Base-by-base conservation (phyloP, 2,329 filamentous ascomycete genomes). In the Aspergillus udagawae region DNA sequence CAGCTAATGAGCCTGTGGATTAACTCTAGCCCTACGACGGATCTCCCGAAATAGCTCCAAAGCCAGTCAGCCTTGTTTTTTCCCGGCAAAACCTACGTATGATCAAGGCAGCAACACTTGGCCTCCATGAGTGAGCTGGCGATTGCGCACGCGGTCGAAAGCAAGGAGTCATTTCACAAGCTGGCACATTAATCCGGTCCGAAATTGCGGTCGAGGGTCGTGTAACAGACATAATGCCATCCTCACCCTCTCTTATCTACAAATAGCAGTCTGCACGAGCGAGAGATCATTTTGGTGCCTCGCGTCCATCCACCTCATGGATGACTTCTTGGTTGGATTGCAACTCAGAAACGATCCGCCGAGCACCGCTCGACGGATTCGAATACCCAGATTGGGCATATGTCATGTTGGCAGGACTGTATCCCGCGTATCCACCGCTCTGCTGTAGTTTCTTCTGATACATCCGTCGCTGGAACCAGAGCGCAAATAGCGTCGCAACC, bases 401-500 rank as follows among this genome's bases (percentile, higher is more conserved):
- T 38, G 32, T 7, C 41, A 23, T 23, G 20, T 12, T 20, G 41
- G 21, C 17, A 10, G n/a, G 21, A 21, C 41, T 20, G 44, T 23
- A 47, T 7, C 23, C 44, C 10, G 6, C 44, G 4, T 21, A 47
- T 25, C 12, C 44, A 4, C 44, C 4, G 27, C 10, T 29, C 52
- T 49, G 45, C n/a, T 45, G 25, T 25, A 54, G 1, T 10, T 47
- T 54, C 52, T 25, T 49, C 45, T 17, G 20, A 21, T 57, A 54
- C 47, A 21, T 14, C 14, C 54, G 54, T 23, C 54, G 23, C 17
- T 56, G 54, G 23, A 56, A 49, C 49, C 20, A 29, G 48, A 56
- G 49, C 10, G 49, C n/a, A 21, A n/a, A 41, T 6, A 47, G 17
- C n/a, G 49, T 38, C 20, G 49, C 49, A 12, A 52, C 21, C 5